phyloP scores from a whole-genome alignment of 495 filamentous ascomycete species.

The Darksidea phi region DNA sequence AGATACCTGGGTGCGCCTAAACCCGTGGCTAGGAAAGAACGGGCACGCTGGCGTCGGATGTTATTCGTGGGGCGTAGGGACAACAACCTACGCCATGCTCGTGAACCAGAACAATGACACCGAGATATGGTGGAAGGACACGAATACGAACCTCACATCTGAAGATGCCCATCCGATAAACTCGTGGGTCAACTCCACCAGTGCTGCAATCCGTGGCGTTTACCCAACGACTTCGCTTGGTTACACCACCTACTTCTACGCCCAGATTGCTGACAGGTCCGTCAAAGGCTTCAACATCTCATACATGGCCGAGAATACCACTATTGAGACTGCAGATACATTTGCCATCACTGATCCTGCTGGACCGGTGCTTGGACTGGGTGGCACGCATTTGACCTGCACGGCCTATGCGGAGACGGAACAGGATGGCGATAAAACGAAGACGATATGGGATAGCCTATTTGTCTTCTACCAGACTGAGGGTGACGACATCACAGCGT shows the following conservation, averaged over 20 bases:
- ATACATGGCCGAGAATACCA: constrained; percentile 34
- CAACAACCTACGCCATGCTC: constrained; percentile 34
- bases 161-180: constrained; percentile 29
- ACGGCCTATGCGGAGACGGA: constrained; percentile 20
- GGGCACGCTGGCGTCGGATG: constrained; percentile 44
- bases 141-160: constrained; percentile 19
- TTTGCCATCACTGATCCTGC: constrained; percentile 24
- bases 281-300: constrained; percentile 37
- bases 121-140: constrained; percentile 38
- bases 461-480: constrained; percentile 35
- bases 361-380: constrained; percentile 19
- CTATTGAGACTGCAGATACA: constrained; percentile 15
- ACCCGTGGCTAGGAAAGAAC: constrained; percentile 36
- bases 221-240: constrained; percentile 30
- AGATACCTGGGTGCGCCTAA: constrained; percentile 31
- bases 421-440: not conserved
- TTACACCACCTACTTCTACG: constrained; percentile 38
- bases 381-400: constrained; percentile 35
- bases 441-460: constrained; percentile 22
- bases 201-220: constrained; percentile 18
- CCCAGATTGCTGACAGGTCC: constrained; percentile 23
- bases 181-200: constrained; percentile 25
- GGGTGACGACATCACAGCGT: constrained; percentile 33
- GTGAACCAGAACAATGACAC: constrained; percentile 24
- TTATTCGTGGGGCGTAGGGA: constrained; percentile 31